Evolutionary conservation across 345 rosid species (phyloP).

Genomic region (Hibiscus syriacus): DNA sequence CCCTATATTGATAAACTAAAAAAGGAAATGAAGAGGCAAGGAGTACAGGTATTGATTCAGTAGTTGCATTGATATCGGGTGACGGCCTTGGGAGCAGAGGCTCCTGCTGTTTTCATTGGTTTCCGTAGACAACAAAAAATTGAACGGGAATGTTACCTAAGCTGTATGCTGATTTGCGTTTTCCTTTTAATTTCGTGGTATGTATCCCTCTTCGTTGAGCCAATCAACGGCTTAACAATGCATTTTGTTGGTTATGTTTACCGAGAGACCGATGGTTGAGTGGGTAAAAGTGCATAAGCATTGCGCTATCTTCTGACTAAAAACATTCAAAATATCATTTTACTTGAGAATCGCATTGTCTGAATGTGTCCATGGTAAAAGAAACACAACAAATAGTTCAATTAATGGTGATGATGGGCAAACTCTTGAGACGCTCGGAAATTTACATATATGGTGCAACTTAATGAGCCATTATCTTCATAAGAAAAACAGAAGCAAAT

Average conservation of each 20-base stretch:
- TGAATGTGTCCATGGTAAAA: no score
- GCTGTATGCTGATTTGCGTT: background rate
- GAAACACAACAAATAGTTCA: background rate
- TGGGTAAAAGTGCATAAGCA: background rate
- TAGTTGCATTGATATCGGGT: background rate
- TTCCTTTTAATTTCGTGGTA: background rate
- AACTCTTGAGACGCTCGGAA: background rate
- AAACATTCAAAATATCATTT: no score
- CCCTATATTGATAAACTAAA: background rate
- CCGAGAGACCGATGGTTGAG: background rate
- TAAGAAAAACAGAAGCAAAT: background rate
- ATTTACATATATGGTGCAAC: background rate
- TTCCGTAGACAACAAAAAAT: background rate
- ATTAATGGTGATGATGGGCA: background rate
- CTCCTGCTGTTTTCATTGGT: background rate
- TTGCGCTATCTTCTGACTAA: no score
- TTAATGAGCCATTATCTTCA: background rate
- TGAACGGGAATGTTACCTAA: background rate
- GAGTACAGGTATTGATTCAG: background rate
- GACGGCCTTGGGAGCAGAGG: background rate
- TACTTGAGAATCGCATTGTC: no score
- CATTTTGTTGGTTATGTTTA: no score
- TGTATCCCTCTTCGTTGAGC: background rate
- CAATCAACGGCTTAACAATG: background rate
- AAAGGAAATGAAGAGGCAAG: background rate